These are phyloP conservation scores for Coniophora puteana DNA, from an alignment of 1,284 basidiomycete genomes.

Conservation along the genomic window DNA sequence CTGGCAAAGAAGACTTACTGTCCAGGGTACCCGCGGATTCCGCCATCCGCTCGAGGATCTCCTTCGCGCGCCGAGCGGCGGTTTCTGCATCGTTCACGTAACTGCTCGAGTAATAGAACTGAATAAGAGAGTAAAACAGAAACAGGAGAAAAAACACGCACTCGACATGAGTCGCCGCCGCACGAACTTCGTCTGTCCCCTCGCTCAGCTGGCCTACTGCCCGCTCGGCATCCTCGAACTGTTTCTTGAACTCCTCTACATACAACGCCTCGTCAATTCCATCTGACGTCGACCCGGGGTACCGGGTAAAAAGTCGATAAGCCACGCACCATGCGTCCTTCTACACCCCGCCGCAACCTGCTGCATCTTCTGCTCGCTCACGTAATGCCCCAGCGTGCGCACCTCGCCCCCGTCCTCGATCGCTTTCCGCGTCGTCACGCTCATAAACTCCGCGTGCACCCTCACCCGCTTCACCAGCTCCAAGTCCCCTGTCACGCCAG, in stretches of 20 bases:
- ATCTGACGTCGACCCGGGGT: no score
- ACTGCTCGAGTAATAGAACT: constrained; percentile 35
- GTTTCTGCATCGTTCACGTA: constrained; percentile 57
- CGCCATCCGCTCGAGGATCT: constrained; percentile 52
- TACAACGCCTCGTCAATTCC: not conserved
- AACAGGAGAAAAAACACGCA: constrained; percentile 26
- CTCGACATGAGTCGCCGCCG: constrained; percentile 44
- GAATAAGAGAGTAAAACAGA: constrained; percentile 4
- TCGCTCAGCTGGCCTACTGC: constrained; percentile 51
- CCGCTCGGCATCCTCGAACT: constrained; percentile 52
- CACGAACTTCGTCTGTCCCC: constrained; percentile 58
- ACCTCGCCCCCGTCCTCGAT: constrained; percentile 65
- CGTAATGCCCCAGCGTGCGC: constrained; percentile 77
- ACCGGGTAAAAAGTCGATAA: constrained; percentile 1
- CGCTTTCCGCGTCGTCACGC: constrained; percentile 55
- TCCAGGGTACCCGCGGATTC: constrained; percentile 51
- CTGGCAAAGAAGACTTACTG: constrained; percentile 31
- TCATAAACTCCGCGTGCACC: constrained; percentile 74
- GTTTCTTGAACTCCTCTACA: constrained; percentile 51
- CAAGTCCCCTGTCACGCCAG: constrained; percentile 63
- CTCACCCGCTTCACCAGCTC: constrained; percentile 60
- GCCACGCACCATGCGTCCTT: constrained; percentile 59
- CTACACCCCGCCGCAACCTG: constrained; percentile 72
- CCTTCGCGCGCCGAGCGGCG: constrained; percentile 51
- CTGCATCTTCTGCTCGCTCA: constrained; percentile 72